phyloP scores from a whole-genome alignment of 1,139 yeast genomes.

The Protomyces arabidopsidicola region DNA sequence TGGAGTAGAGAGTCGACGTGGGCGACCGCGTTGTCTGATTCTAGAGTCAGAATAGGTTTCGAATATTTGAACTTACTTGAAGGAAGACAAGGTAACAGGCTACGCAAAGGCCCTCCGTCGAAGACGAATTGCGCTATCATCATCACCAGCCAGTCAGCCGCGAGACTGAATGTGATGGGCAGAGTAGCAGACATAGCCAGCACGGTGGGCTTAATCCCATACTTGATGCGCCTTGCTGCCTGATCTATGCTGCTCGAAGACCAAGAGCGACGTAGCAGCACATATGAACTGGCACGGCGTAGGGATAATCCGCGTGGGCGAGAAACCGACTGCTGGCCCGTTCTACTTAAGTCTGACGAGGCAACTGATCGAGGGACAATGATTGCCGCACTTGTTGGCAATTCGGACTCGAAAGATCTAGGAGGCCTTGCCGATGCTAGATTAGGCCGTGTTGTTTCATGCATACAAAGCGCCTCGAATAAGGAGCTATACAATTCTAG shows the following conservation, averaged over 20 bases:
- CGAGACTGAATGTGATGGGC: not conserved
- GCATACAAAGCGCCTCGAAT: no score
- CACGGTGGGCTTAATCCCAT: not conserved
- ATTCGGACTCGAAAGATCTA: no score
- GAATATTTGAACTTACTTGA: not conserved
- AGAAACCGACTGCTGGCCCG: not conserved
- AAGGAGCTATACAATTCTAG: no score
- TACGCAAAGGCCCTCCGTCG: not conserved
- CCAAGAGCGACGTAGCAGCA: not conserved
- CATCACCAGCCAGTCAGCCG: not conserved
- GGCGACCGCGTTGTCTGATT: constrained; percentile 32
- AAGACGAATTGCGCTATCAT: not conserved
- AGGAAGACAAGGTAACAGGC: not conserved
- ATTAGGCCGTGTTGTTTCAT: not conserved
- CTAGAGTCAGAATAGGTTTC: constrained; percentile 28
- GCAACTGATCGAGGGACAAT: no score
- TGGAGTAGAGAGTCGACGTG: constrained; percentile 32
- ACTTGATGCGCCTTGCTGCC: not conserved
- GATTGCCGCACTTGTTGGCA: no score
- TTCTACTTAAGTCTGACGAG: no score
- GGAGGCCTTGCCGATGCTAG: not conserved
- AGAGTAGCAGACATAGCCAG: not conserved
- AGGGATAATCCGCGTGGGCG: constrained; percentile 20
- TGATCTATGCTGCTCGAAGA: constrained; percentile 30
- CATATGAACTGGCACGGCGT: not conserved